phyloP scores from a whole-genome alignment of 148 eudicot species.

The Nepenthes gracilis region DNA sequence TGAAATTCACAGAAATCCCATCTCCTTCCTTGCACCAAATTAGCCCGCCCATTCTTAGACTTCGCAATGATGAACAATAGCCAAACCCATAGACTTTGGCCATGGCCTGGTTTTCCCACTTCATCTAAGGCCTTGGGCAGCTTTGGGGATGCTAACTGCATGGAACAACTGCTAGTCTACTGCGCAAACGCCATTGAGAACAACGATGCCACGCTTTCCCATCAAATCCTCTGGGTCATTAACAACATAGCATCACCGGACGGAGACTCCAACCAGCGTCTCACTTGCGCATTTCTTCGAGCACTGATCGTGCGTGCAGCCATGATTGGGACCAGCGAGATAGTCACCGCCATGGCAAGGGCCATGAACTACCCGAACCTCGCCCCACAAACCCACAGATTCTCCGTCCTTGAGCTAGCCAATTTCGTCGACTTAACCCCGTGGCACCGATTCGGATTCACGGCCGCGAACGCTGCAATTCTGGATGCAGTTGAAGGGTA shows the following conservation, averaged over 20 bases:
- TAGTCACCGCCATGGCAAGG: conserved; percentile 1
- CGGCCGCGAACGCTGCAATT: conserved; percentile 69
- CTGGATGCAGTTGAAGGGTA: conserved; percentile 50
- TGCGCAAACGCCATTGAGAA: conserved; percentile 79
- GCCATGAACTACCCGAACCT: conserved; percentile 12
- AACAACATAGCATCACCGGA: conserved; percentile 75
- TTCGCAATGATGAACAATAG: conserved; percentile 19
- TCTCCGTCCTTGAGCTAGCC: conserved; percentile 65
- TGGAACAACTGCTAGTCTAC: conserved; percentile 79
- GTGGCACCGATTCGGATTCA: conserved; percentile 89
- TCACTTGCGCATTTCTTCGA: conserved; percentile 71
- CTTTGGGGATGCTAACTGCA: conserved; percentile 54
- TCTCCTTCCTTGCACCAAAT: conserved; percentile 23
- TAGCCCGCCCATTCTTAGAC: conserved; percentile 11
- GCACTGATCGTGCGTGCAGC: conserved; percentile 69
- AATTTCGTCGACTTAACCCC: conserved; percentile 83
- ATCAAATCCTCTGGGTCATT: conserved; percentile 88
- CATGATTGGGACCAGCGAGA: conserved; percentile 29
- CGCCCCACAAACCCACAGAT: conserved; percentile 24
- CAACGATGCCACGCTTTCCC: conserved; percentile 75
- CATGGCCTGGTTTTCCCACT: conserved; percentile 39
- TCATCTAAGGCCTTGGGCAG: conserved; percentile 15
- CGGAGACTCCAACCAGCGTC: conserved; percentile 76
- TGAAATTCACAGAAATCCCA: conserved; percentile 56
- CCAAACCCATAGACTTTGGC: conserved; percentile 21